Evolutionary conservation across 768 basidiomycete species (phyloP), one percentile per base, ranked within the genome.

Genomic region (Antrodiella citrinella): DNA sequence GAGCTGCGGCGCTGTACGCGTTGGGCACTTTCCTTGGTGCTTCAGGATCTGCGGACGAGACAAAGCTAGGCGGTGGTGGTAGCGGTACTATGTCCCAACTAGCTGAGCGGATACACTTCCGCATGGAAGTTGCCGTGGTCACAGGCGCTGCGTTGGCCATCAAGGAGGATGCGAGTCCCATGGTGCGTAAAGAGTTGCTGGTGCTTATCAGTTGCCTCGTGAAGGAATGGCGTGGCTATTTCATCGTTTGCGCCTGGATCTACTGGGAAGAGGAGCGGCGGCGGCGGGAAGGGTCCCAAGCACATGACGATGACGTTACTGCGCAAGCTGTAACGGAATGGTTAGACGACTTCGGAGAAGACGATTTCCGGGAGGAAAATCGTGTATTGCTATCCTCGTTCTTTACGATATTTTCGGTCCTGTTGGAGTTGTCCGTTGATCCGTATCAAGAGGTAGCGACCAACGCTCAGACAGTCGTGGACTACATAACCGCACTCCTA

Each of bases 191-290:
- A 68, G 96, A 98, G 64, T 72, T 97, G 19, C 73, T 97, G 26
- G 79, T 97, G 35, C 75, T 98, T 35, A 82, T 98, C 50, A 93
- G 91, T 60, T 91, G 89, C 59, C 72, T 98, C 19, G 93, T 94
- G 30, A 88, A 92, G 65, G 95, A 98, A 65, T 97, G 94, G 91
- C 73, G 92, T 50, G 96, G 95, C 4, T 90, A 90, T 71, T 92
- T 98, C 58, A 90, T 95, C 44, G 82, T 93, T 35, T 96, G 95
- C 54, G 93, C 95, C 1, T 98, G 95, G 94, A 70, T 91, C 7
- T 94, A 96, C 63, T 90, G 90, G 82, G 93, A 96, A 62, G 90
- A 94, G 63, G 89, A 95, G 57, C 69, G 83, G 45, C 78, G 74
- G 51, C 82, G 84, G 79, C 63, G 57, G 30, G 75, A 60, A 56